These are phyloP conservation scores for Xylaria acuta DNA, from an alignment of 495 filamentous ascomycete genomes.

Conservation along the genomic window DNA sequence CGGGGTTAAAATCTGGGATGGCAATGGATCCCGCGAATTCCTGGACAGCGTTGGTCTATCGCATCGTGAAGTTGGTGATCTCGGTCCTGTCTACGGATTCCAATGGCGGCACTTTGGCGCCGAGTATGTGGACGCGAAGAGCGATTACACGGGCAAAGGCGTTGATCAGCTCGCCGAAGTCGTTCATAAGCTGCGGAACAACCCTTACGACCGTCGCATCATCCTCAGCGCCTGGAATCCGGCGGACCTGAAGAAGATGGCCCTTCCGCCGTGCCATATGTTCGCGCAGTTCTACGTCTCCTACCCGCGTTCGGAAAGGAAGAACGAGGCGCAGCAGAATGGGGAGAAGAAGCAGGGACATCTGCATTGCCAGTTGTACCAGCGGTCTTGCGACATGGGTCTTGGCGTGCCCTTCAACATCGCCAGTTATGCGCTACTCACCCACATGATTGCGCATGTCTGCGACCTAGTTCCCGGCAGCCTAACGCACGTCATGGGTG, in stretches of 20 bases:
- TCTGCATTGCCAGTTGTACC: slow-evolving; percentile 86
- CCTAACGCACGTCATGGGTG: slow-evolving; percentile 92
- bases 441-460: slow-evolving; percentile 90
- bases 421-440: slow-evolving; percentile 88
- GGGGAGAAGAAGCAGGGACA: slow-evolving; percentile 60
- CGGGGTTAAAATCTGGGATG: slow-evolving; percentile 97
- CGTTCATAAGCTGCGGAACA: slow-evolving; percentile 77
- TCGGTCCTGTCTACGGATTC: slow-evolving; percentile 97
- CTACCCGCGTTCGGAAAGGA: slow-evolving; percentile 59
- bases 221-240: slow-evolving; percentile 95
- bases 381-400: slow-evolving; percentile 96
- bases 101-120: slow-evolving; percentile 99
- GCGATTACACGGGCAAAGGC: slow-evolving; percentile 87
- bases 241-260: slow-evolving; percentile 84
- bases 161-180: slow-evolving; percentile 91
- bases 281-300: slow-evolving; percentile 98
- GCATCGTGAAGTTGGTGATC: slow-evolving; percentile 82
- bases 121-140: slow-evolving; percentile 75
- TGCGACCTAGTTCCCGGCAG: slow-evolving; percentile 82
- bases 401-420: slow-evolving; percentile 98
- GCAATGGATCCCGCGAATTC: slow-evolving; percentile 87
- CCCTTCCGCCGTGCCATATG: slow-evolving; percentile 97
- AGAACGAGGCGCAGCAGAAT: slow-evolving; percentile 37
- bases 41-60: slow-evolving; percentile 83
- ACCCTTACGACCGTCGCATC: slow-evolving; percentile 87